Evolutionary conservation across 1,284 basidiomycete genomes (phyloP).

Genomic region (Trichosporon faecale): DNA sequence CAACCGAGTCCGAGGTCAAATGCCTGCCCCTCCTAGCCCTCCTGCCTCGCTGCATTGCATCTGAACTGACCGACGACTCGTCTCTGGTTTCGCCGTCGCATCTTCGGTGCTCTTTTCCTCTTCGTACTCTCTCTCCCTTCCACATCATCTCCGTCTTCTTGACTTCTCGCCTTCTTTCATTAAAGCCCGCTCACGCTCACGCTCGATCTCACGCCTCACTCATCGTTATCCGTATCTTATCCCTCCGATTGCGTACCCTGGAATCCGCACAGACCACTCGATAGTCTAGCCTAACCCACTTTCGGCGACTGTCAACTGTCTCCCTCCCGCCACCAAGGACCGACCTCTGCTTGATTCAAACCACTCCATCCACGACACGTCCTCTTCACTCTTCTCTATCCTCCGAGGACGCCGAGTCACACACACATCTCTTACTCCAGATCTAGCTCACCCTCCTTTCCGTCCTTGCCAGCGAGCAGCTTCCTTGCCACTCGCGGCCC

Average conservation of each 20-base stretch:
- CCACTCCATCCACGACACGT: neutral
- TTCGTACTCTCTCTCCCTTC: neutral
- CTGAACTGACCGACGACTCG: neutral
- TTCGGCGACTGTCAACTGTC: neutral
- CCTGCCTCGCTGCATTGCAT: neutral
- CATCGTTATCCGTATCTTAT: constrained; percentile 9
- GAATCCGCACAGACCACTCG: constrained; percentile 2
- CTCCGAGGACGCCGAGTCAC: neutral
- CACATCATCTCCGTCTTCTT: neutral
- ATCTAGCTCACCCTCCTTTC: neutral
- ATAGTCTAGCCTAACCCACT: neutral
- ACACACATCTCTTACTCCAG: neutral
- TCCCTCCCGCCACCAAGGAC: neutral
- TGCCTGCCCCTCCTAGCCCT: neutral
- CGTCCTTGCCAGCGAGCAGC: constrained; percentile 1
- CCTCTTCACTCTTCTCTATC: neutral
- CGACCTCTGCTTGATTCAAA: neutral
- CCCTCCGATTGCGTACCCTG: constrained; percentile 9
- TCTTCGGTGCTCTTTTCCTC: neutral
- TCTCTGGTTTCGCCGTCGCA: neutral
- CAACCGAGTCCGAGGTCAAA: constrained; percentile 7
- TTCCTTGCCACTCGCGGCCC: constrained; percentile 2
- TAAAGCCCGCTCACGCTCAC: neutral
- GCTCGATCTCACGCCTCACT: neutral
- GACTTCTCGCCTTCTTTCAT: neutral